Conservation (phyloP, 257 asterid species). For the Scutellaria galericulata region DNA sequence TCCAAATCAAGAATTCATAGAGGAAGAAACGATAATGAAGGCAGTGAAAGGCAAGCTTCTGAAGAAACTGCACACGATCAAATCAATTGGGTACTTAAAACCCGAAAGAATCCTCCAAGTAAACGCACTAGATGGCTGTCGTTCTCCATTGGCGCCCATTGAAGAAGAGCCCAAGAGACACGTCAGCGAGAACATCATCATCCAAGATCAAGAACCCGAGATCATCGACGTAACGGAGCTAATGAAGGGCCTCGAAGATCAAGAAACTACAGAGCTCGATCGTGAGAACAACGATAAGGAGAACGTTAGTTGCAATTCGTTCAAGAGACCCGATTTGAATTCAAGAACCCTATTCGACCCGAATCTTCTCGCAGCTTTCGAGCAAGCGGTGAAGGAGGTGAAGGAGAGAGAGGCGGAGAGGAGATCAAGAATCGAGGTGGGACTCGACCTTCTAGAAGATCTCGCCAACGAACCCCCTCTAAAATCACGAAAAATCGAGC, state of each 20-base stretch:
- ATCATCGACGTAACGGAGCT: conserved; percentile 68
- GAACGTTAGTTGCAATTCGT: conserved; percentile 42
- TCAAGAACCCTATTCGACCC: conserved; percentile 74
- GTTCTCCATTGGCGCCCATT: conserved; percentile 42
- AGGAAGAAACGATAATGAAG: conserved; percentile 50
- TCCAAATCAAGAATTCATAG: neutral
- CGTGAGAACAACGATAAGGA: conserved; percentile 61
- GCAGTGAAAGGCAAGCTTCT: conserved; percentile 79
- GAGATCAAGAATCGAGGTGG: conserved; percentile 41
- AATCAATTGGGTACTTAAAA: conserved; percentile 68
- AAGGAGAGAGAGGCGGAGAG: conserved; percentile 65
- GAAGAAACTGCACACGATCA: conserved; percentile 79
- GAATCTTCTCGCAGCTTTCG: conserved; percentile 68
- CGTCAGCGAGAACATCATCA: conserved; percentile 19
- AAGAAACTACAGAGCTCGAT: conserved; percentile 42
- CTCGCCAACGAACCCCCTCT: conserved; percentile 49
- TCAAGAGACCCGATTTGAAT: conserved; percentile 68
- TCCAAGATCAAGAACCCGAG: conserved; percentile 54
- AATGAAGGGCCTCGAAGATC: conserved; percentile 74
- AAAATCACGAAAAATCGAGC: conserved; percentile 54
- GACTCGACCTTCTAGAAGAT: conserved; percentile 30
- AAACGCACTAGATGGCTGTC: conserved; percentile 61
- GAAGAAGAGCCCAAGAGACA: conserved; percentile 44
- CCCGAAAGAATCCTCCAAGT: conserved; percentile 73
- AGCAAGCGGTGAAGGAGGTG: conserved; percentile 68